Percentiles rank a stretch among this genome's conserved stretches.
These are phyloP conservation scores for Chloranthus sessilifolius DNA, from an alignment of 164 flowering plant species.

Conservation along the genomic window DNA sequence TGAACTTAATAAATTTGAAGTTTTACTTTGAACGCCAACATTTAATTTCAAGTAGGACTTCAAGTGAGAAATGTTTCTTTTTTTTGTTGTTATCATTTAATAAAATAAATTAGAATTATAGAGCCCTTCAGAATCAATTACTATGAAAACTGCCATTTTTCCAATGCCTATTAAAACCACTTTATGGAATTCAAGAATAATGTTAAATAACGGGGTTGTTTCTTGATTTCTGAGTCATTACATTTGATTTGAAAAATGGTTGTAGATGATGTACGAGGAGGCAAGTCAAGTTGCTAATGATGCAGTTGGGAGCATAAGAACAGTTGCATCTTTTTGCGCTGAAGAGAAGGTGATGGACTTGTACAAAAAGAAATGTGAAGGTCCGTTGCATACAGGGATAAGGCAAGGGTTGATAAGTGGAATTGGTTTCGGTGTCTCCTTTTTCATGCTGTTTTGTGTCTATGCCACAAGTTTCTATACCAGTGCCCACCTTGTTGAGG, in stretches of 20 bases:
- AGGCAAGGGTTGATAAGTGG: slow-evolving; percentile 38
- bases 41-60: too few relatives aligned
- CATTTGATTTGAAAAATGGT: slow-evolving; percentile 6
- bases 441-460: slow-evolving; percentile 24
- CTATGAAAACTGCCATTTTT: too few relatives aligned
- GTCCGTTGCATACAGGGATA: slow-evolving; percentile 29
- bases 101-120: too few relatives aligned
- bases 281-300: slow-evolving; percentile 65
- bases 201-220: too few relatives aligned
- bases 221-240: too few relatives aligned
- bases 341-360: slow-evolving; percentile 46
- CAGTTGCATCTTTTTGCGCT: slow-evolving; percentile 65
- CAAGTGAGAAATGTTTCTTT: too few relatives aligned
- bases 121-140: too few relatives aligned
- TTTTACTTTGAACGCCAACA: too few relatives aligned
- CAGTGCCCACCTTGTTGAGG: slow-evolving; percentile 27
- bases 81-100: too few relatives aligned
- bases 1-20: too few relatives aligned
- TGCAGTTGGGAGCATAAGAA: slow-evolving; percentile 64
- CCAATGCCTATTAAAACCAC: too few relatives aligned
- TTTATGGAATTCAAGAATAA: too few relatives aligned
- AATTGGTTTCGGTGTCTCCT: slow-evolving; percentile 33
- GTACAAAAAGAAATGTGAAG: slow-evolving; percentile 36
- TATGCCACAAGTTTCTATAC: slow-evolving; percentile 34
- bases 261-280: slow-evolving; percentile 44